phyloP scores from a whole-genome alignment of 2,329 filamentous ascomycete genomes.

The Dissoconium aciculare region DNA sequence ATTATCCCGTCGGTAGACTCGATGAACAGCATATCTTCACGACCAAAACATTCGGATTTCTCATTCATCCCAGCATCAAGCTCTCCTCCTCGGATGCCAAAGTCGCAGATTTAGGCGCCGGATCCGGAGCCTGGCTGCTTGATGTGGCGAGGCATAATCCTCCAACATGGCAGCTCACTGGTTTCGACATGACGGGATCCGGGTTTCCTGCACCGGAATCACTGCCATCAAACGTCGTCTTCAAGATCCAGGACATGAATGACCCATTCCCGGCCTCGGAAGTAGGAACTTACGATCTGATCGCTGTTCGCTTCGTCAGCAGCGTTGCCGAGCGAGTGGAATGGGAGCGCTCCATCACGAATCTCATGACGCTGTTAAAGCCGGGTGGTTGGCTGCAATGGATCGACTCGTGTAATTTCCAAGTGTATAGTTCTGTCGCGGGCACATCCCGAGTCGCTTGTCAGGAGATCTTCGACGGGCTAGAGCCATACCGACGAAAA shows the following conservation, averaged over 20 bases:
- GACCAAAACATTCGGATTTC: neutral
- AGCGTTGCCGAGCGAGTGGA: neutral
- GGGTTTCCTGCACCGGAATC: neutral
- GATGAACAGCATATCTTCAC: conserved; percentile 1
- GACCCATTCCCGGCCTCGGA: neutral
- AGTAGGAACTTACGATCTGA: neutral
- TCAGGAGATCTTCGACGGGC: neutral
- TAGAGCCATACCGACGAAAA: neutral
- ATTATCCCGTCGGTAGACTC: neutral
- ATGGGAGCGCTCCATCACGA: neutral
- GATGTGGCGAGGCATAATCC: conserved; percentile 3
- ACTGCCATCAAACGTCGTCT: conserved; percentile 1
- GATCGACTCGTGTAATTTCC: conserved; percentile 6
- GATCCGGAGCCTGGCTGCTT: conserved; percentile 9
- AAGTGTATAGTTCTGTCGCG: neutral
- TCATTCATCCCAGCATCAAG: neutral
- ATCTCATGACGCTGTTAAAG: conserved; percentile 12
- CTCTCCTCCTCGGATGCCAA: neutral
- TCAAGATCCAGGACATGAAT: neutral
- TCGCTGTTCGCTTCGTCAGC: neutral
- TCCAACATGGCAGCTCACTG: neutral
- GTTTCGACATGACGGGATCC: neutral
- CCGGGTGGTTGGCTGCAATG: conserved; percentile 14
- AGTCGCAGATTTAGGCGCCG: conserved; percentile 9
- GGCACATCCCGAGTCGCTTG: neutral